These are phyloP conservation scores for Backusella morwellensis DNA, from an alignment of 192 early-diverging fungal genomes.

Conservation along the genomic window DNA sequence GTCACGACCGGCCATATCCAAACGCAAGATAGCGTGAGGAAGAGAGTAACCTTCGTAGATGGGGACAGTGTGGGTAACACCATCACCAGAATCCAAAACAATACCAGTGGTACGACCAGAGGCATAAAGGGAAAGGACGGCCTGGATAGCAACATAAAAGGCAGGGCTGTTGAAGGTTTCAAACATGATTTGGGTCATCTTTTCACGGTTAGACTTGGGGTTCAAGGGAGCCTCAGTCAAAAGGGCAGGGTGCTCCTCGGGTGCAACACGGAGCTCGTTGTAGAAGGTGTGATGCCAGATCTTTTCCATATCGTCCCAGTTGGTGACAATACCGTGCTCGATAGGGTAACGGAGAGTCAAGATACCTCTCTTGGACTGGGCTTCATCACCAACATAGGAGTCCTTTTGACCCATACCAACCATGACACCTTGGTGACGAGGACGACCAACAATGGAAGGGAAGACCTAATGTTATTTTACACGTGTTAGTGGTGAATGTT, in stretches of 20 bases:
- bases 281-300: conserved; percentile 98
- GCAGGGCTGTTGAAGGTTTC: conserved; percentile 96
- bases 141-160: conserved; percentile 97
- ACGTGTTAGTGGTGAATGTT: not conserved
- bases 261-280: conserved; percentile 96
- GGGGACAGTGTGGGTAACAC: conserved; percentile 95
- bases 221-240: conserved; percentile 97
- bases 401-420: conserved; percentile 92
- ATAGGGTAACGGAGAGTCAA: conserved; percentile 86
- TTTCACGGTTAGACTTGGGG: conserved; percentile 97
- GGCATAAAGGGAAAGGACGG: conserved; percentile 94
- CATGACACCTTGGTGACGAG: conserved; percentile 86
- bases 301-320: conserved; percentile 95
- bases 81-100: conserved; percentile 97
- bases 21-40: conserved; percentile 93
- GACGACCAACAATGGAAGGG: conserved; percentile 83
- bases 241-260: conserved; percentile 95
- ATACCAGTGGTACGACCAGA: conserved; percentile 98
- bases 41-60: conserved; percentile 97
- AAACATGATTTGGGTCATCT: conserved; percentile 99
- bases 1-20: conserved; percentile 96
- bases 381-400: conserved; percentile 89
- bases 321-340: conserved; percentile 89
- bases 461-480: conserved; percentile 57
- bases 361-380: conserved; percentile 87